These are phyloP conservation scores for Verticillium zaregamsianum DNA, from an alignment of 2,329 filamentous ascomycete genomes.

Conservation along the genomic window DNA sequence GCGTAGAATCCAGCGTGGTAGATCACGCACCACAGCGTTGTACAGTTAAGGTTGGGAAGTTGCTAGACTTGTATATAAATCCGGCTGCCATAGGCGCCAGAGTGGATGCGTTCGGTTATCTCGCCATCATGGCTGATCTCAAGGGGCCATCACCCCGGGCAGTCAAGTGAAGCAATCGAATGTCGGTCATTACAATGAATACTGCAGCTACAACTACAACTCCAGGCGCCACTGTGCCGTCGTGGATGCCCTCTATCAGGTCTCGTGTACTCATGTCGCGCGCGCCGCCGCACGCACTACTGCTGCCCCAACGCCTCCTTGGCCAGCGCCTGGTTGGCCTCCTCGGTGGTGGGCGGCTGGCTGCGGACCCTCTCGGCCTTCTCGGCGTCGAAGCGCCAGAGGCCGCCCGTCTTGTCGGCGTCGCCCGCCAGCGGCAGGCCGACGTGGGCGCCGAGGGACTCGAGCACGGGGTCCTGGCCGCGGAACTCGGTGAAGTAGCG, in stretches of 20 bases:
- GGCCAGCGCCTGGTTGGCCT: conserved; percentile 51
- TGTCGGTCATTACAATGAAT: neutral
- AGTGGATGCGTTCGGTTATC: too few relatives aligned
- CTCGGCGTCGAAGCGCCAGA: conserved; percentile 54
- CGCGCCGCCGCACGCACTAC: neutral
- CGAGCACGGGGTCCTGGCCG: conserved; percentile 40
- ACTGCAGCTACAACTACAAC: neutral
- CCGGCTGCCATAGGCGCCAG: too few relatives aligned
- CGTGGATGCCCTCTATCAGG: neutral
- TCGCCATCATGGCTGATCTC: too few relatives aligned
- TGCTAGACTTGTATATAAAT: neutral
- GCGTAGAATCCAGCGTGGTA: neutral
- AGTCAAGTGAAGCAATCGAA: neutral
- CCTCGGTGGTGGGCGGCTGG: conserved; percentile 38
- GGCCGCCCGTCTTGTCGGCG: conserved; percentile 55
- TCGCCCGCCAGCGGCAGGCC: conserved; percentile 49
- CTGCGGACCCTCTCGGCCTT: conserved; percentile 60
- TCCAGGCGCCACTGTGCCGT: neutral
- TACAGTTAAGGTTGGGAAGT: neutral
- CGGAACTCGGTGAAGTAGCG: conserved; percentile 68
- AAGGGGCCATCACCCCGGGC: too few relatives aligned
- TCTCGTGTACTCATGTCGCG: neutral
- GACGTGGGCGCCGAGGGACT: conserved; percentile 37
- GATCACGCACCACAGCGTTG: neutral
- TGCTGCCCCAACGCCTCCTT: conserved; percentile 29